A percentile compares a stretch with the other conserved stretches of the same genome.
Evolutionary conservation across 148 eudicot genomes (phyloP).

Genomic region (Talinum fruticosum): DNA sequence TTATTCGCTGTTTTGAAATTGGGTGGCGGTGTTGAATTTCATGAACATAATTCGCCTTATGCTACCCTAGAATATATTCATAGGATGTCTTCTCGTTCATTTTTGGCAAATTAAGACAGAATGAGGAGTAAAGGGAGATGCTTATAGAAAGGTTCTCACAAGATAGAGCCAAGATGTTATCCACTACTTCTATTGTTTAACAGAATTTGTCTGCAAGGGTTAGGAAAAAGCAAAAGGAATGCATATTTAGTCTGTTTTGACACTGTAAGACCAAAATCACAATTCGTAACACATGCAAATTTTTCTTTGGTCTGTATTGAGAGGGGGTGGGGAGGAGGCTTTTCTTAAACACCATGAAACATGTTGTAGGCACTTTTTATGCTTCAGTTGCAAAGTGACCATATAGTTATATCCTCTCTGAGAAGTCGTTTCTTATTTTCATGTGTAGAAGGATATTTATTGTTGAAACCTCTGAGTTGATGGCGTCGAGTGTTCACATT

Average conservation of each 20-base stretch:
- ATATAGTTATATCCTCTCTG: neutral
- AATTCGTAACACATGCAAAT: too few species aligned
- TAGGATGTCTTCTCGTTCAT: neutral
- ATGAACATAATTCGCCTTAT: neutral
- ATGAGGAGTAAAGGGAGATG: neutral
- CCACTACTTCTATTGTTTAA: neutral
- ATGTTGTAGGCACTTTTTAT: neutral
- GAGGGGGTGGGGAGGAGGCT: too few species aligned
- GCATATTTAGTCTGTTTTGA: too few species aligned
- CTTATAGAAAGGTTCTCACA: neutral
- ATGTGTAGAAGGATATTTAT: neutral
- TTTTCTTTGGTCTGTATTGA: too few species aligned
- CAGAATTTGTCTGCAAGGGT: neutral
- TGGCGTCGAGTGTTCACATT: neutral
- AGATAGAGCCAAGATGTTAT: neutral
- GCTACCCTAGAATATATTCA: neutral
- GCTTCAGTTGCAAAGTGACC: neutral
- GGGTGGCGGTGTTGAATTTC: neutral
- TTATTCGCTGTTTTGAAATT: too few species aligned
- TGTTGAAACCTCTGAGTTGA: neutral
- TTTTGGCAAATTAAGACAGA: neutral
- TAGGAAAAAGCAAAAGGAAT: too few species aligned
- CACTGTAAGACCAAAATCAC: too few species aligned
- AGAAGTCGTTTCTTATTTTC: neutral
- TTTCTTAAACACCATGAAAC: neutral